Evolutionary conservation across 352 stramenopile species (phyloP).

Genomic region (Globisporangium yorkense): DNA sequence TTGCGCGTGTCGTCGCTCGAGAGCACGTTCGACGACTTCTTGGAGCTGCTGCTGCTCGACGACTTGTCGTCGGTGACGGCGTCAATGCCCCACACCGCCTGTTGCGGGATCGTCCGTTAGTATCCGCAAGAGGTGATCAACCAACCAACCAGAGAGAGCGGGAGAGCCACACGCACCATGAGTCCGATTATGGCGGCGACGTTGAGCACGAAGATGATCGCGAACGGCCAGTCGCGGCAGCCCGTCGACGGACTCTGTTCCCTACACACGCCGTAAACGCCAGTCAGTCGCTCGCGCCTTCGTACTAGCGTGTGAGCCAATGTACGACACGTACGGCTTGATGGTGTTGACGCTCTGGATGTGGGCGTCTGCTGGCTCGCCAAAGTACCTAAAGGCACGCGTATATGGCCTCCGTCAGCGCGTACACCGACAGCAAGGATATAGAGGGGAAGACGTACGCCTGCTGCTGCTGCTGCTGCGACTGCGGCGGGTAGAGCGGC

Average conservation of each 20-base stretch:
- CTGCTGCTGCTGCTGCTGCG: conserved; percentile 14
- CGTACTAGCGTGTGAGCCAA: neutral
- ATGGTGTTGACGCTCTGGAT: conserved; percentile 55
- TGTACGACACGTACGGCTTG: conserved; percentile 48
- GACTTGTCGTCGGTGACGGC: conserved; percentile 27
- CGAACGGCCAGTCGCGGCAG: conserved; percentile 79
- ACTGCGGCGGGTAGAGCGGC: conserved; percentile 13
- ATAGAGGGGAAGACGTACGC: neutral
- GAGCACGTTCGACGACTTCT: conserved; percentile 38
- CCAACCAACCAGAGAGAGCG: neutral
- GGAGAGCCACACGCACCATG: conserved; percentile 18
- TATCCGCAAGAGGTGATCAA: neutral
- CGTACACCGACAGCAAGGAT: neutral
- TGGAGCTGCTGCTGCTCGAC: conserved; percentile 8
- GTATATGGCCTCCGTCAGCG: neutral
- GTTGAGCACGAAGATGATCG: conserved; percentile 72
- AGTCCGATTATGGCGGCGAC: conserved; percentile 66
- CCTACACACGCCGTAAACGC: conserved; percentile 11
- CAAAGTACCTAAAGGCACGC: conserved; percentile 22
- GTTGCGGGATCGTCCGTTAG: neutral
- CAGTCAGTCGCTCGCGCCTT: too few species aligned
- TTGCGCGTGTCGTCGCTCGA: conserved; percentile 55
- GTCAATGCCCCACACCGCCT: conserved; percentile 61
- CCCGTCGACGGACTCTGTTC: conserved; percentile 22
- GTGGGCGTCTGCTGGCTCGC: conserved; percentile 20